phyloP scores from a whole-genome alignment of 106 monocot species.

The Gastrodia elata region DNA sequence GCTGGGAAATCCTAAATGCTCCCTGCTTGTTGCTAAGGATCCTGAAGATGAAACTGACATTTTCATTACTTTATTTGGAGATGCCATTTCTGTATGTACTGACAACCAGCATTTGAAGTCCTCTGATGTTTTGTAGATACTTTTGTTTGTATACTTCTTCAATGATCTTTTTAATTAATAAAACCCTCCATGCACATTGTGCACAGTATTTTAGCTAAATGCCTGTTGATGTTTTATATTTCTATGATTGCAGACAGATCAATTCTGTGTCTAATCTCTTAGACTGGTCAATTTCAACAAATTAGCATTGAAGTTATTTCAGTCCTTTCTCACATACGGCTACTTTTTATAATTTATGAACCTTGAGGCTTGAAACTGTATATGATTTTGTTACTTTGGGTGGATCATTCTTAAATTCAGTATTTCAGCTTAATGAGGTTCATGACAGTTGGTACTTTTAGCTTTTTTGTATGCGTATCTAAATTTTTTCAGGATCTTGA shows the following conservation, averaged over 20 bases:
- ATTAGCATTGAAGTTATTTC: neutral
- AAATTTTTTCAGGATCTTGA: no score
- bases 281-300: neutral
- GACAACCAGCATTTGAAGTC: neutral
- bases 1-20: constrained; percentile 71
- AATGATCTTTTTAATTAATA: neutral
- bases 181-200: neutral
- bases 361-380: no score
- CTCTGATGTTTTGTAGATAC: neutral
- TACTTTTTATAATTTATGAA: no score
- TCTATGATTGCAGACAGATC: neutral
- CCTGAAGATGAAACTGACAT: constrained; percentile 87
- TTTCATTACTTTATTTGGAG: constrained; percentile 74
- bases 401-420: no score
- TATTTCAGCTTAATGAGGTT: no score
- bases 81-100: constrained; percentile 54
- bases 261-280: neutral
- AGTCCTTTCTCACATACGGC: neutral
- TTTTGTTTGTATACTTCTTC: neutral
- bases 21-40: constrained; percentile 85
- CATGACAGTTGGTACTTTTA: no score
- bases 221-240: neutral
- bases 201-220: neutral
- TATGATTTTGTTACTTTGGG: no score
- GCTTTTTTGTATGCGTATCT: no score